phyloP scores from a whole-genome alignment of 2,329 filamentous ascomycete species.

The Xylariales sp. region DNA sequence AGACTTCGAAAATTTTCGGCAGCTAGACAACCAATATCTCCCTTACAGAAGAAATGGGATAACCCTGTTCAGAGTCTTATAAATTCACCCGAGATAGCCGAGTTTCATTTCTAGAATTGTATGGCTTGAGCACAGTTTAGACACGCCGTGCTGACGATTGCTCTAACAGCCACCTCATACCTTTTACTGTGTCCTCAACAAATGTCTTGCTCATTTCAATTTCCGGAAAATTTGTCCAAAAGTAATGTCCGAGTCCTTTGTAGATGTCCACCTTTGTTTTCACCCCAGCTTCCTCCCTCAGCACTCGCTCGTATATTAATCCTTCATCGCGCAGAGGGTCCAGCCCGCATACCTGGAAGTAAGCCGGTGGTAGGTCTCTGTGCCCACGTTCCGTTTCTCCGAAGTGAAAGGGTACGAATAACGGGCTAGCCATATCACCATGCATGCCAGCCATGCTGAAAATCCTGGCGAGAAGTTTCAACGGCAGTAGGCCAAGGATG shows the following conservation, averaged over 20 bases:
- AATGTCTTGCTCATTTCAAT: constrained; percentile 16
- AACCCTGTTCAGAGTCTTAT: too few relatives aligned
- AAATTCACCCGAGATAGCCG: too few relatives aligned
- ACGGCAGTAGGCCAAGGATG: too few relatives aligned
- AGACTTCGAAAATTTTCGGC: too few relatives aligned
- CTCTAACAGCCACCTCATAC: constrained; percentile 19
- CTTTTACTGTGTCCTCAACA: constrained; percentile 19
- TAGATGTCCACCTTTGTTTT: constrained; percentile 35
- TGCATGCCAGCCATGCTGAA: constrained; percentile 4
- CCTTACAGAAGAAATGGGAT: too few relatives aligned
- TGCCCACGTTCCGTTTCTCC: constrained; percentile 15
- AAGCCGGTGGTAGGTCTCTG: constrained; percentile 35
- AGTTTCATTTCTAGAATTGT: too few relatives aligned
- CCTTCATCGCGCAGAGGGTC: constrained; percentile 49
- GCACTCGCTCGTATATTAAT: constrained; percentile 43
- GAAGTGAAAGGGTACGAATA: constrained; percentile 16
- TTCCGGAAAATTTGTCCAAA: constrained; percentile 21
- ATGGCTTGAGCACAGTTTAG: too few relatives aligned
- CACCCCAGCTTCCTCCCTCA: constrained; percentile 37
- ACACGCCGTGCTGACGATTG: too few relatives aligned
- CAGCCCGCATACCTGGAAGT: constrained; percentile 45
- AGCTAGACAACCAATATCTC: too few relatives aligned
- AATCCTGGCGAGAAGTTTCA: too few relatives aligned
- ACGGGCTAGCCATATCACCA: constrained; percentile 10
- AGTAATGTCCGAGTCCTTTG: constrained; percentile 19